These are phyloP conservation scores for Penicillium sp. DNA, from an alignment of 2,329 filamentous ascomycete species.

Conservation along the genomic window DNA sequence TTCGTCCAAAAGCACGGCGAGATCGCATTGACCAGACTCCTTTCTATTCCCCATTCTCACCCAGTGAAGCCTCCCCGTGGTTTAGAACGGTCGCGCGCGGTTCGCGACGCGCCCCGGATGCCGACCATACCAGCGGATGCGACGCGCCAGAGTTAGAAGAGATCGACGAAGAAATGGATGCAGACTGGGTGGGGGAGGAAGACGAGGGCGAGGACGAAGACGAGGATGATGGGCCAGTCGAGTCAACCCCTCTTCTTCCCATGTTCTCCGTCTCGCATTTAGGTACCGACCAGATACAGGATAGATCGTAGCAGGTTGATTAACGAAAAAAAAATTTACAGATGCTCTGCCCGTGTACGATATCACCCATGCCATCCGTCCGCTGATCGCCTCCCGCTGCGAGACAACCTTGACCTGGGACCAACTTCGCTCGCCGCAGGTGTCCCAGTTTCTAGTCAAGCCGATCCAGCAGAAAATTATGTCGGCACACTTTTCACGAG, in stretches of 20 bases:
- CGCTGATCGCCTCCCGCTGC: constrained; percentile 75
- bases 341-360: constrained; percentile 85
- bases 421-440: constrained; percentile 87
- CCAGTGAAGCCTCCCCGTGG: constrained; percentile 16
- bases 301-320: not conserved
- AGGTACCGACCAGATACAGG: constrained; percentile 45
- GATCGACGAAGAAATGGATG: constrained; percentile 38
- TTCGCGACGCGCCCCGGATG: constrained; percentile 6
- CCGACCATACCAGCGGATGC: constrained; percentile 8
- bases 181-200: constrained; percentile 26
- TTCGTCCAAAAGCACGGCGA: constrained; percentile 19
- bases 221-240: constrained; percentile 40
- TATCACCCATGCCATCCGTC: constrained; percentile 82
- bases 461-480: constrained; percentile 89
- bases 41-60: constrained; percentile 11
- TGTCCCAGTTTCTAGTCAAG: constrained; percentile 92
- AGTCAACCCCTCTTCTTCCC: constrained; percentile 58
- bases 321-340: constrained; percentile 34
- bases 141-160: constrained; percentile 26
- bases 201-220: constrained; percentile 16
- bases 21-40: constrained; percentile 14
- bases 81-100: constrained; percentile 9
- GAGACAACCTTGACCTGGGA: constrained; percentile 94
- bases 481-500: constrained; percentile 74
- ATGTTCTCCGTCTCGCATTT: constrained; percentile 76